Evolutionary conservation across 805 yeast species (phyloP).

Genomic region (Hanseniaspora nectarophila): DNA sequence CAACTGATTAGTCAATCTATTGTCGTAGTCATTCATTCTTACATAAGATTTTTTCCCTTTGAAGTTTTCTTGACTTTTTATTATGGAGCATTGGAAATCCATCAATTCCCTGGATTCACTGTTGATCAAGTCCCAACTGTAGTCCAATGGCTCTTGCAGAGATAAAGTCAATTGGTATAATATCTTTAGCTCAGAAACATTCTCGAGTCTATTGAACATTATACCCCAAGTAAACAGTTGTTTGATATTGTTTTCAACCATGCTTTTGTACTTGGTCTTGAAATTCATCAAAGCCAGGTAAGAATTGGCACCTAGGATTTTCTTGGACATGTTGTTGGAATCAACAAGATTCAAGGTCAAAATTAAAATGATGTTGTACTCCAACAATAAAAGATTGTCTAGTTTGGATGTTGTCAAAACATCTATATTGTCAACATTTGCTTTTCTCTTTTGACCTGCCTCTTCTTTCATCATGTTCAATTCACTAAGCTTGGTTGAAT

Average conservation of each 20-base stretch:
- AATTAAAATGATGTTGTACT: conserved; percentile 5
- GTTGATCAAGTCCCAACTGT: conserved; percentile 8
- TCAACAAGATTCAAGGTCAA: neutral
- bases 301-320: neutral
- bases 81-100: conserved; percentile 6
- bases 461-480: neutral
- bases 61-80: conserved; percentile 3
- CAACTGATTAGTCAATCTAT: conserved; percentile 2
- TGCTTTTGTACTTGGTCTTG: neutral
- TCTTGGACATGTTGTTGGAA: neutral
- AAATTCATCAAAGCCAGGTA: neutral
- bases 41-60: conserved; percentile 3
- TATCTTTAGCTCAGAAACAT: neutral
- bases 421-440: neutral
- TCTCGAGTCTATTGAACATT: neutral
- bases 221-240: conserved; percentile 7
- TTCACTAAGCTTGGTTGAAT: neutral
- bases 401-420: neutral
- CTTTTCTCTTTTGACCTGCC: neutral
- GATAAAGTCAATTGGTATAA: neutral
- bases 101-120: neutral
- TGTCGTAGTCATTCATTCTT: conserved; percentile 10
- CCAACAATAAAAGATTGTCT: conserved; percentile 7
- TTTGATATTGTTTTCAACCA: neutral
- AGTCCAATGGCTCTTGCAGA: neutral